Base-by-base conservation (phyloP, 31 red algal species). In the Bonnemaisonia californica region DNA sequence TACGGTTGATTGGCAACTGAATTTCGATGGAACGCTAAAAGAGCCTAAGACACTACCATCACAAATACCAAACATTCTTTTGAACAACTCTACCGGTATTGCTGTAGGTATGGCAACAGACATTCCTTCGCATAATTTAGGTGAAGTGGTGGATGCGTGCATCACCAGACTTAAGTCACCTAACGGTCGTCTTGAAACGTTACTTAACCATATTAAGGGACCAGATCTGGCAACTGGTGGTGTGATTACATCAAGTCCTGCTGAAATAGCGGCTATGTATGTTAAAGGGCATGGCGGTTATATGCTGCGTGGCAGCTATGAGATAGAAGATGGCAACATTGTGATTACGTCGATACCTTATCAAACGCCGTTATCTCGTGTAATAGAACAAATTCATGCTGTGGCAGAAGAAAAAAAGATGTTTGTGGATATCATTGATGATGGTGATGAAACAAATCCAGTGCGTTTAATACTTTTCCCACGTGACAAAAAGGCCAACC, bases 21-120 rank as follows among this genome's bases (percentile, higher is more conserved):
- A 93, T 57, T 93, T 83, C 81, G 89, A 93, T 55, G 71, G 45
- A 51, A 57, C 42, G 1, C 55, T 79, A 16, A 22, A 5, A 45
- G 89, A 93, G 56, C 89, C 89, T 2, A 27, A 11, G 4, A 84
- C 89, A 35, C 34, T 93, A 32, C 89, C 89, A 22, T 33, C 82
- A 8, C 83, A 67, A 22, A 28, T 93, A 2, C 89, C 89, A 2
- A 87, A 93, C 41, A 33, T 93, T 11, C 47, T 93, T 4, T 26
- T 90, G 37, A 88, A 87, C 55, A 84, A 84, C 5, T 40, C 66
- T 22, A 37, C 48, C 18, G 89, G 89, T 7, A 93, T 93, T 56
- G 89, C 89, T 4, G 89, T 93, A 22, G 89, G 89, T 23, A 88
- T 93, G 84, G 89, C 89, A 18, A 93, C 89, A 21, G 89, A 93